These are phyloP conservation scores for Singerocomus inundabilis DNA, from an alignment of 1,284 basidiomycete species.

Conservation along the genomic window DNA sequence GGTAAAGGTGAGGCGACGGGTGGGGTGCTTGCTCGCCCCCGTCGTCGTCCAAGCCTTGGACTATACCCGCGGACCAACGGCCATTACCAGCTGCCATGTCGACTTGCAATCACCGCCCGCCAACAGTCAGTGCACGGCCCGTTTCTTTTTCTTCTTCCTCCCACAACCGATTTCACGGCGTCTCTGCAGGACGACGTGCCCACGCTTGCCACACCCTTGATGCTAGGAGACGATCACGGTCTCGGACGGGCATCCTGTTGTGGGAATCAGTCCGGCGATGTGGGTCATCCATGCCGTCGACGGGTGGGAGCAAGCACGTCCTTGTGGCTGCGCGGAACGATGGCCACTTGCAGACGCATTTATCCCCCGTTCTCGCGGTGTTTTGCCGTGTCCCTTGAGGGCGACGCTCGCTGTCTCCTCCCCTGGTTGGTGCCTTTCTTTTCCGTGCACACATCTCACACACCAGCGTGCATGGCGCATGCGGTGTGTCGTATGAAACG, in stretches of 20 bases:
- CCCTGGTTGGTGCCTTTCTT: too few relatives aligned
- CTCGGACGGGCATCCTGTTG: not conserved
- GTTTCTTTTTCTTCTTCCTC: not conserved
- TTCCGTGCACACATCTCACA: slow-evolving; percentile 9
- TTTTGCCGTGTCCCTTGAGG: too few relatives aligned
- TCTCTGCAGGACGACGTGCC: not conserved
- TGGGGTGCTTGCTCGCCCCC: not conserved
- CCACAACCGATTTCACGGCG: not conserved
- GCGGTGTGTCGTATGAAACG: slow-evolving; percentile 1
- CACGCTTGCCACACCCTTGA: not conserved
- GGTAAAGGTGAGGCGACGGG: too few relatives aligned
- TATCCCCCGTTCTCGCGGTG: not conserved
- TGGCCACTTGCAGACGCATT: slow-evolving; percentile 6
- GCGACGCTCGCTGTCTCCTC: too few relatives aligned
- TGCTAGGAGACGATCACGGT: not conserved
- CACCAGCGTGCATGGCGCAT: slow-evolving; percentile 3
- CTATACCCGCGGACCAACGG: too few relatives aligned
- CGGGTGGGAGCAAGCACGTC: slow-evolving; percentile 1
- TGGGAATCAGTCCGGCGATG: too few relatives aligned
- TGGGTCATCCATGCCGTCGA: too few relatives aligned
- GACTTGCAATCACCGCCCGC: too few relatives aligned
- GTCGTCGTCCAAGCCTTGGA: too few relatives aligned
- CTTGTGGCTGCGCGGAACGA: slow-evolving; percentile 10
- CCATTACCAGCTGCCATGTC: too few relatives aligned
- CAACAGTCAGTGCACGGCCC: too few relatives aligned